A percentile compares a stretch with the other conserved stretches of the same genome.
Conservation (phyloP, 345 rosid species). For the Linum usitatissimum region DNA sequence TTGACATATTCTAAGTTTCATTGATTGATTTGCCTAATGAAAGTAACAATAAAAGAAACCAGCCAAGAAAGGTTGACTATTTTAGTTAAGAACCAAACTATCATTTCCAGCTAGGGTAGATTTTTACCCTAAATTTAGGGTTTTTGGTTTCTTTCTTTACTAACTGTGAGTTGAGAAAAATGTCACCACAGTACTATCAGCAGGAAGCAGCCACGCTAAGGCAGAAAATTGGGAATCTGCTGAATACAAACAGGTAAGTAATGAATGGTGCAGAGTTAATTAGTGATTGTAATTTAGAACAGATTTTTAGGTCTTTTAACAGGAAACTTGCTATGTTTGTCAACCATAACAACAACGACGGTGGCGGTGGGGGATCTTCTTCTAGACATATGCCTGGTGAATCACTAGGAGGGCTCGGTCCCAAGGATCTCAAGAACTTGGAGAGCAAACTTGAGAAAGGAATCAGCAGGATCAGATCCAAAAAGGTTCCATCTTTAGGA, state of each 20-base stretch:
- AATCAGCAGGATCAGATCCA: constrained; percentile 72
- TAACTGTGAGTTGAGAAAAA: not conserved
- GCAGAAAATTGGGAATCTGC: constrained; percentile 50
- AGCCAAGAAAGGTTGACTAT: not conserved
- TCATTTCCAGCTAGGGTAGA: not conserved
- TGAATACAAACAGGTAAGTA: constrained; percentile 57
- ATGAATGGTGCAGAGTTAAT: not conserved
- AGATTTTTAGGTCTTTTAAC: not conserved
- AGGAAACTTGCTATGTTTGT: not conserved
- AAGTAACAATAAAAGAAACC: not conserved
- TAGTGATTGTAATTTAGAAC: not conserved
- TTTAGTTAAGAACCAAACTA: not conserved
- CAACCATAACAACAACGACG: not conserved
- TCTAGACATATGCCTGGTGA: constrained; percentile 83
- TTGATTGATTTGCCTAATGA: not conserved
- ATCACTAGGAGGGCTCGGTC: constrained; percentile 32
- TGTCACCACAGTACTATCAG: constrained; percentile 55
- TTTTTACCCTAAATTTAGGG: not conserved
- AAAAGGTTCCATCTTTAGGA: constrained; percentile 40
- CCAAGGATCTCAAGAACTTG: constrained; percentile 56
- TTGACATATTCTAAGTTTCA: not conserved
- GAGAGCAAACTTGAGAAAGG: constrained; percentile 70
- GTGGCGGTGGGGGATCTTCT: not conserved
- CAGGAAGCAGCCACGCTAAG: constrained; percentile 82
- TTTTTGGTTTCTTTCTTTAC: not conserved